A percentile compares a stretch with the other conserved stretches of the same genome.
These are phyloP conservation scores for Daphne laureola DNA, from an alignment of 441 rosid species.

Conservation along the genomic window DNA sequence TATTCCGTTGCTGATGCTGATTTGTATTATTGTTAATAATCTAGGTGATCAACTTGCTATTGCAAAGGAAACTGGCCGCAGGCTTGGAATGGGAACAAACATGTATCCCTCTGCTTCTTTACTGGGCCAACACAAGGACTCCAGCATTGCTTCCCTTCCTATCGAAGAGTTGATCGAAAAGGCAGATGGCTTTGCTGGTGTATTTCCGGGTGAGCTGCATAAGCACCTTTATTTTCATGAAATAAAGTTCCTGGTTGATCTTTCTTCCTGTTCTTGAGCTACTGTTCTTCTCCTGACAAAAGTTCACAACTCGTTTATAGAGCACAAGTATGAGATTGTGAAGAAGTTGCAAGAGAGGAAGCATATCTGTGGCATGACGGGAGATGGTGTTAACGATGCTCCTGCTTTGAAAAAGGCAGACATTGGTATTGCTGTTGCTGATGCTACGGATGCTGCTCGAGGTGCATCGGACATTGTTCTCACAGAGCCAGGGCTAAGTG, in stretches of 20 bases:
- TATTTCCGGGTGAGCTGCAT: slow-evolving; percentile 60
- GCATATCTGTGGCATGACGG: slow-evolving; percentile 89
- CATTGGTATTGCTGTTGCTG: slow-evolving; percentile 90
- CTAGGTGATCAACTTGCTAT: slow-evolving; percentile 92
- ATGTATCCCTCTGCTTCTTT: slow-evolving; percentile 93
- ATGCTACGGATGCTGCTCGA: slow-evolving; percentile 89
- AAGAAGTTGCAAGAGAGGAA: slow-evolving; percentile 77
- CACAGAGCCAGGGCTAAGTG: slow-evolving; percentile 89
- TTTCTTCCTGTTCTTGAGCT: background rate
- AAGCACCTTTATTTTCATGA: background rate
- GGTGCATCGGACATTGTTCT: slow-evolving; percentile 85
- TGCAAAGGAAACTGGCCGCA: slow-evolving; percentile 93
- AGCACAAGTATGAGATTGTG: slow-evolving; percentile 83
- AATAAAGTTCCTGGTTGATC: no score
- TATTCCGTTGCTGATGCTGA: background rate
- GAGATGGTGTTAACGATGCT: slow-evolving; percentile 93
- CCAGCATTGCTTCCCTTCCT: slow-evolving; percentile 69
- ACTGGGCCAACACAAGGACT: slow-evolving; percentile 73
- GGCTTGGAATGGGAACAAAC: slow-evolving; percentile 99
- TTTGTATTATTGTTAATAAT: background rate
- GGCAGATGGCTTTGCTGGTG: slow-evolving; percentile 95
- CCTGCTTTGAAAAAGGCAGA: slow-evolving; percentile 96
- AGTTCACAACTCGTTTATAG: slow-evolving; percentile 22
- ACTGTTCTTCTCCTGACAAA: background rate
- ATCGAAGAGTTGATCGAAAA: slow-evolving; percentile 89